A percentile compares a stretch with the other conserved stretches of the same genome.
These are phyloP conservation scores for Lasiosphaeria miniovina DNA, from an alignment of 495 filamentous ascomycete species.

Conservation along the genomic window DNA sequence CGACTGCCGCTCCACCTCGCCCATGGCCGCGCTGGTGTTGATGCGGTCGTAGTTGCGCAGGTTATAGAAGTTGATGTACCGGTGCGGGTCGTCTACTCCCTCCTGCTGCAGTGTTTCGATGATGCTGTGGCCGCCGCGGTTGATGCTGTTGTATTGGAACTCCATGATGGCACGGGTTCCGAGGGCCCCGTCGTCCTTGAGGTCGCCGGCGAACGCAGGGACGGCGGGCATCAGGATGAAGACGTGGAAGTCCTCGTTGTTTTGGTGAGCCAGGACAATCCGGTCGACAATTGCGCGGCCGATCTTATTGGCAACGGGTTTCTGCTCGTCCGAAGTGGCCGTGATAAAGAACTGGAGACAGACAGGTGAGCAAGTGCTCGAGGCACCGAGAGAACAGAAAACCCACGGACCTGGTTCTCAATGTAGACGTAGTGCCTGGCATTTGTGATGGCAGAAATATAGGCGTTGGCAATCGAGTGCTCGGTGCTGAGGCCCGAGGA, in stretches of 20 bases:
- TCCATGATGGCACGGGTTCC: conserved; percentile 95
- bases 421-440: conserved; percentile 89
- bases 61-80: conserved; percentile 96
- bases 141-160: conserved; percentile 77
- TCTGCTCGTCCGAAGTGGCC: conserved; percentile 70
- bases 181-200: conserved; percentile 72
- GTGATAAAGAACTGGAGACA: conserved; percentile 80
- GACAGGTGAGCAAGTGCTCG: background rate
- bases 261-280: conserved; percentile 71
- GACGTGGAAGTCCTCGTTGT: conserved; percentile 74
- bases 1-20: conserved; percentile 59
- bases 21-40: conserved; percentile 65
- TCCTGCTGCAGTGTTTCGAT: conserved; percentile 71
- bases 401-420: conserved; percentile 67
- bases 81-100: conserved; percentile 63
- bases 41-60: conserved; percentile 90
- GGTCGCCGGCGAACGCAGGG: conserved; percentile 86
- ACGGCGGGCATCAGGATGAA: conserved; percentile 85
- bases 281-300: conserved; percentile 86
- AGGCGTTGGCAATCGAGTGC: conserved; percentile 89
- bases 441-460: conserved; percentile 75
- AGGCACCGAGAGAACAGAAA: no score
- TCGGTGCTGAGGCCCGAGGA: conserved; percentile 65
- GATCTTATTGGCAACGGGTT: conserved; percentile 81
- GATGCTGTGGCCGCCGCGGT: conserved; percentile 80